phyloP scores from a whole-genome alignment of 257 asterid genomes.

The Fraxinus quadrangulata region DNA sequence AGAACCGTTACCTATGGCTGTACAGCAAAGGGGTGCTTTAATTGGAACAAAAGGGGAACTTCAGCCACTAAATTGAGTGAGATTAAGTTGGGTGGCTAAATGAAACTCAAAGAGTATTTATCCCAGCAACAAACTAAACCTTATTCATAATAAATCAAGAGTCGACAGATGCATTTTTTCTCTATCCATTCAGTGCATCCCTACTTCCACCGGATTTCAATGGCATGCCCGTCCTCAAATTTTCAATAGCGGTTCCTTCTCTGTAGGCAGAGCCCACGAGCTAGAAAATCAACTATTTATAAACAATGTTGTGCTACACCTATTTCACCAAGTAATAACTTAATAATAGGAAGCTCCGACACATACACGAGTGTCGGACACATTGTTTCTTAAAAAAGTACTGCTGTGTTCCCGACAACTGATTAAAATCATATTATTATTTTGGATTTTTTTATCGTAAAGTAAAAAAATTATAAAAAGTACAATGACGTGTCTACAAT shows the following conservation, averaged over 20 bases:
- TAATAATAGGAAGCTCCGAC: no score
- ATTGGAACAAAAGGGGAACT: no score
- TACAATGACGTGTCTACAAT: no score
- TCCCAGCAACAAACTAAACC: neutral
- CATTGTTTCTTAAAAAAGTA: no score
- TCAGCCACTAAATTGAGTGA: neutral
- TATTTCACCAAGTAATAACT: neutral
- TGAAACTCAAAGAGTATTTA: neutral
- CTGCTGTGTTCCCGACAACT: neutral
- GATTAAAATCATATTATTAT: no score
- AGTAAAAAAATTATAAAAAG: no score
- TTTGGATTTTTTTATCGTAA: no score
- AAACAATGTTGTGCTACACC: neutral
- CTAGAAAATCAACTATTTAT: neutral
- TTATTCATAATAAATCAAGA: neutral
- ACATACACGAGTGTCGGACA: neutral
- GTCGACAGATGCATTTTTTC: neutral
- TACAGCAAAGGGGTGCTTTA: no score
- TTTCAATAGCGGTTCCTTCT: neutral
- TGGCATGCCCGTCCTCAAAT: neutral
- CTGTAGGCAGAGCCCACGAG: neutral
- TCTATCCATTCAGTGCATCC: neutral
- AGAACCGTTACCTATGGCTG: neutral
- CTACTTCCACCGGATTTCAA: neutral
- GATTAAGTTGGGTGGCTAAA: neutral